Conservation (phyloP, 2,329 filamentous ascomycete species). For the Fusarium sp. region DNA sequence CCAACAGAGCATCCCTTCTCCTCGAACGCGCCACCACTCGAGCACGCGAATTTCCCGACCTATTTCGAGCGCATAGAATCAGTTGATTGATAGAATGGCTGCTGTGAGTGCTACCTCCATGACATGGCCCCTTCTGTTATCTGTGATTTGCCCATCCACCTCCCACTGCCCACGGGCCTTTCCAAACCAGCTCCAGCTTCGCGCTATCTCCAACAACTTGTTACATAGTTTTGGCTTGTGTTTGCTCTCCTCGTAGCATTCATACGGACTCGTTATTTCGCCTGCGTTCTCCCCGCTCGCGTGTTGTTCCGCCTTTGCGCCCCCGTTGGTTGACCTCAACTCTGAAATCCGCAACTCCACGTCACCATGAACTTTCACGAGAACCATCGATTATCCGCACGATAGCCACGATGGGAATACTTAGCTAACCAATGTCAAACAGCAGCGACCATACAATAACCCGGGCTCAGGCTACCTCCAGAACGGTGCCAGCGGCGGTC, state of each 20-base stretch:
- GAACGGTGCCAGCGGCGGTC: constrained; percentile 67
- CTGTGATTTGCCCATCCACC: constrained; percentile 26
- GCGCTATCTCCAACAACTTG: background rate
- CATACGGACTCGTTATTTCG: constrained; percentile 1
- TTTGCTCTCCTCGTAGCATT: background rate
- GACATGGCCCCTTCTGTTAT: constrained; percentile 34
- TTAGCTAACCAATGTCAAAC: constrained; percentile 42
- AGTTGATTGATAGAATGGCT: constrained; percentile 56
- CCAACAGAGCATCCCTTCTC: constrained; percentile 31
- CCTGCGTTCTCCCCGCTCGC: constrained; percentile 35
- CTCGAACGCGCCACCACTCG: constrained; percentile 34
- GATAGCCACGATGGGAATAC: background rate
- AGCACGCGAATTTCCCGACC: constrained; percentile 35
- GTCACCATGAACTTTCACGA: constrained; percentile 19
- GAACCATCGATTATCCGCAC: background rate
- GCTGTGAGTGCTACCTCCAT: constrained; percentile 53
- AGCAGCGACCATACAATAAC: constrained; percentile 62
- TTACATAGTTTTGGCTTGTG: background rate
- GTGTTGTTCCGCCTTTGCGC: constrained; percentile 41
- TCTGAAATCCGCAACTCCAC: constrained; percentile 28
- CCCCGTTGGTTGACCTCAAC: constrained; percentile 32
- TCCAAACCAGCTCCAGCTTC: constrained; percentile 15
- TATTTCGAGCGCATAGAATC: constrained; percentile 46
- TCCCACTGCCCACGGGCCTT: constrained; percentile 7
- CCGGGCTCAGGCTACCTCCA: constrained; percentile 70